These are phyloP conservation scores for Oryza rufipogon DNA, from an alignment of 176 grass and related monocot genomes.

Conservation along the genomic window DNA sequence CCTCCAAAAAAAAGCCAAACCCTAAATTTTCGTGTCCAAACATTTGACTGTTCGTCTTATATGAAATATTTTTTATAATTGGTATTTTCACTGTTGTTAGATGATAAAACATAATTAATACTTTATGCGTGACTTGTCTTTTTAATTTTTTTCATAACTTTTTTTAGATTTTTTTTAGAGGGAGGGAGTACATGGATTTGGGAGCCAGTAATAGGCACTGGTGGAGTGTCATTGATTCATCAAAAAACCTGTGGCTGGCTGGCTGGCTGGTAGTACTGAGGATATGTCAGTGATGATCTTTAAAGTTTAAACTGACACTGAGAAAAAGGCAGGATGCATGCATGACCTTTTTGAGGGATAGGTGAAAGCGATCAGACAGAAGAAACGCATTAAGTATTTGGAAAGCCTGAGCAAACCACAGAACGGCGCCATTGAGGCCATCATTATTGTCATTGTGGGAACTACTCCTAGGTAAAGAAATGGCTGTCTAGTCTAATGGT, in stretches of 20 bases:
- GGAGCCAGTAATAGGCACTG: conserved; percentile 13
- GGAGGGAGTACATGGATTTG: background rate
- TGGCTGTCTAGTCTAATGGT: background rate
- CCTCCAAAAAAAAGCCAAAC: too few relatives aligned
- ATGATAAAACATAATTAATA: too few relatives aligned
- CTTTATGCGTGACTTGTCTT: too few relatives aligned
- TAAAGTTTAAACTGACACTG: conserved; percentile 32
- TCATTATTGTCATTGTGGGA: conserved; percentile 14
- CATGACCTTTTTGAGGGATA: conserved; percentile 27
- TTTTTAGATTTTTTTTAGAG: too few relatives aligned
- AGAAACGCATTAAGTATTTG: conserved; percentile 40
- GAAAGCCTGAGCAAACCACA: conserved; percentile 41
- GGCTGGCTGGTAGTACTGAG: background rate
- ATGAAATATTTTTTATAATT: too few relatives aligned
- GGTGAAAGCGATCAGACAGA: conserved; percentile 38
- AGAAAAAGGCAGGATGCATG: conserved; percentile 6
- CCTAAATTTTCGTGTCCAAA: too few relatives aligned
- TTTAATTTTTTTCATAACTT: too few relatives aligned
- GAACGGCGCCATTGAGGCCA: conserved; percentile 23
- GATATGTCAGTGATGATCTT: conserved; percentile 28
- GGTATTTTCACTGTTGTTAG: too few relatives aligned
- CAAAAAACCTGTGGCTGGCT: conserved; percentile 17
- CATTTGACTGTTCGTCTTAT: too few relatives aligned
- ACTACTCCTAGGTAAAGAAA: background rate
- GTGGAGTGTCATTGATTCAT: conserved; percentile 37